Evolutionary conservation across 306 rosid genomes (phyloP).

Genomic region (Prunus davidiana): DNA sequence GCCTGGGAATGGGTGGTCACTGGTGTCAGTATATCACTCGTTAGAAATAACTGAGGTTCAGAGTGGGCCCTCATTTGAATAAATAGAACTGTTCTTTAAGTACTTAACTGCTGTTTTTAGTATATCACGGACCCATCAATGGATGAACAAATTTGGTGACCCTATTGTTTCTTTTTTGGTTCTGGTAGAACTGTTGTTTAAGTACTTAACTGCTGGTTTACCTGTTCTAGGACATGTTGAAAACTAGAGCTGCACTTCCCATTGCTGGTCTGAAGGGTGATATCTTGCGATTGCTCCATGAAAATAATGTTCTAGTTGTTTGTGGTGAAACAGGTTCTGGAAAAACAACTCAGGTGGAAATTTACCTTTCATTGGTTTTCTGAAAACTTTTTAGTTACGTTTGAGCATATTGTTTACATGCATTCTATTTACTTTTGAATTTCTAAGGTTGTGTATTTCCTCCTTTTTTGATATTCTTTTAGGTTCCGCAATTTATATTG

Average conservation of each 20-base stretch:
- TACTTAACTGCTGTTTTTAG: too few species aligned
- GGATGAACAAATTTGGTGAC: not conserved
- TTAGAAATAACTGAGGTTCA: not conserved
- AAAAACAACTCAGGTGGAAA: conserved; percentile 90
- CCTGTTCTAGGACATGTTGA: conserved; percentile 70
- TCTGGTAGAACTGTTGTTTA: not conserved
- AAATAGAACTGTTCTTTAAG: not conserved
- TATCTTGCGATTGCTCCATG: conserved; percentile 64
- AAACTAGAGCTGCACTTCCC: conserved; percentile 78
- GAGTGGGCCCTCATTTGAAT: not conserved
- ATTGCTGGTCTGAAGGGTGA: conserved; percentile 67
- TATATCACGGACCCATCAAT: not conserved
- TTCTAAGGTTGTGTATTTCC: conserved; percentile 5
- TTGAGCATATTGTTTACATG: not conserved
- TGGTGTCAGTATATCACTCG: not conserved
- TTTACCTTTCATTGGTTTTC: conserved; percentile 16
- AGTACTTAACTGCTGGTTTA: conserved; percentile 14
- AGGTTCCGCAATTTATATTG: conserved; percentile 96
- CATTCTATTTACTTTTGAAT: conserved; percentile 5
- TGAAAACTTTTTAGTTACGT: not conserved
- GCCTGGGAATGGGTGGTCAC: not conserved
- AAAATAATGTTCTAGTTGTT: conserved; percentile 75
- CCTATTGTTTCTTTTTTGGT: not conserved
- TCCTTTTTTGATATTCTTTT: conserved; percentile 3
- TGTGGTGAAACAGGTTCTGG: conserved; percentile 99